Percentiles rank a stretch among this genome's conserved stretches.
phyloP scores from a whole-genome alignment of 495 filamentous ascomycete genomes.

The Hypoxylon crocopeplum region DNA sequence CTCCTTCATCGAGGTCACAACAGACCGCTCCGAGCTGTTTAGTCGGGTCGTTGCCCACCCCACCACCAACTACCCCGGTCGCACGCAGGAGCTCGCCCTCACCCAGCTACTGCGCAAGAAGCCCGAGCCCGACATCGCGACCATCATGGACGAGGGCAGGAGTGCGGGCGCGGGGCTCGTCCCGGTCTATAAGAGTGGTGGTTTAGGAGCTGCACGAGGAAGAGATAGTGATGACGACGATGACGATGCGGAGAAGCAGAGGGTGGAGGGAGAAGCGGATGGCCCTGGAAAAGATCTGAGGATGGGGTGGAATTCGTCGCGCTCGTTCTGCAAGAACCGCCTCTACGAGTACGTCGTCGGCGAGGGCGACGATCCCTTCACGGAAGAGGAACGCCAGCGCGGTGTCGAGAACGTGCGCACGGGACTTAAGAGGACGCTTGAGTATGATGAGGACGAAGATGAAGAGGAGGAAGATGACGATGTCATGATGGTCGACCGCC shows the following conservation, averaged over 20 bases:
- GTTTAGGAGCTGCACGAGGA: neutral
- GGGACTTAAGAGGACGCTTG: constrained; percentile 64
- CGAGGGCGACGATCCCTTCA: constrained; percentile 64
- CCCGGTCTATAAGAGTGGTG: neutral
- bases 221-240: neutral
- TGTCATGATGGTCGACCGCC: constrained; percentile 47
- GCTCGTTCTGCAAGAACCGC: constrained; percentile 43
- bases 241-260: too few relatives aligned
- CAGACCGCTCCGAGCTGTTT: constrained; percentile 65
- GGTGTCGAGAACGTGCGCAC: constrained; percentile 76
- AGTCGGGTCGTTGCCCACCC: constrained; percentile 72
- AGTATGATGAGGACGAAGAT: constrained; percentile 65
- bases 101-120: constrained; percentile 78
- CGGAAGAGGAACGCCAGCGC: constrained; percentile 68
- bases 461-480: constrained; percentile 54
- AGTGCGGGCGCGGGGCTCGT: constrained; percentile 36
- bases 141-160: constrained; percentile 71
- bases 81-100: constrained; percentile 68
- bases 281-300: constrained; percentile 50
- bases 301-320: constrained; percentile 51
- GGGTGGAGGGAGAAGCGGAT: constrained; percentile 2
- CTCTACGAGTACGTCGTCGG: constrained; percentile 49
- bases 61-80: constrained; percentile 75
- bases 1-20: constrained; percentile 63
- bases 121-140: constrained; percentile 75